phyloP scores from a whole-genome alignment of 1,284 basidiomycete species.

The Laetiporus sulphureus region DNA sequence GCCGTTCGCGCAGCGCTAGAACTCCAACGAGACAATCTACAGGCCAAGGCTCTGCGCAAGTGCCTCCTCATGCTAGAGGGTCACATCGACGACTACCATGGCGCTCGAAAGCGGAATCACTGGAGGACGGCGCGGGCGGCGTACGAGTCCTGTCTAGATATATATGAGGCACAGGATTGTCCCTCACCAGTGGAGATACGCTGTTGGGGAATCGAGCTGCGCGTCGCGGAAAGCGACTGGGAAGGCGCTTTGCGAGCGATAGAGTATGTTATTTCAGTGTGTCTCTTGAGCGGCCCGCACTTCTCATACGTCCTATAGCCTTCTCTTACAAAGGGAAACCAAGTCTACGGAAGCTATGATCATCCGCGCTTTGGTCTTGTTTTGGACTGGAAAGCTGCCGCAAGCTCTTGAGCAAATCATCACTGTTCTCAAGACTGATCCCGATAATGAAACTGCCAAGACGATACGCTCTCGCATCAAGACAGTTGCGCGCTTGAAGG shows the following conservation, averaged over 20 bases:
- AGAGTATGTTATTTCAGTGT: constrained; percentile 14
- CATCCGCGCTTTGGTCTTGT: constrained; percentile 8
- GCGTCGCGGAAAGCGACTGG: constrained; percentile 12
- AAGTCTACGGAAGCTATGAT: constrained; percentile 7
- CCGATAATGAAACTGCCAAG: constrained; percentile 9
- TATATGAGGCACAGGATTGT: constrained; percentile 9
- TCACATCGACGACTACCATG: constrained; percentile 10
- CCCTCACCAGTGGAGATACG: constrained; percentile 9
- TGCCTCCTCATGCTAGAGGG: constrained; percentile 8
- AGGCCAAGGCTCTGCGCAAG: constrained; percentile 6
- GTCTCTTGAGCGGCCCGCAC: too few relatives aligned
- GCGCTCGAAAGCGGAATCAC: constrained; percentile 11
- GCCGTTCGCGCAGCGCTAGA: constrained; percentile 11
- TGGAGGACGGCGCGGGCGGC: constrained; percentile 15
- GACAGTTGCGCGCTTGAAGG: constrained; percentile 5
- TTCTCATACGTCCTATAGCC: background rate
- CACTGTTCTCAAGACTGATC: constrained; percentile 10
- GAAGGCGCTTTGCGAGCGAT: constrained; percentile 6
- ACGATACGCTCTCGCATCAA: constrained; percentile 8
- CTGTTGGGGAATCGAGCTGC: constrained; percentile 15
- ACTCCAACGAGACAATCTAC: constrained; percentile 5
- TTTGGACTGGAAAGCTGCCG: constrained; percentile 9
- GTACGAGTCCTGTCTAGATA: constrained; percentile 10
- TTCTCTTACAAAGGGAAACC: constrained; percentile 2
- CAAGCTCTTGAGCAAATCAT: constrained; percentile 6